A percentile compares a stretch with the other conserved stretches of the same genome.
Evolutionary conservation across 192 early-diverging fungal genomes (phyloP).

Genomic region (Martensiomyces pterosporus): DNA sequence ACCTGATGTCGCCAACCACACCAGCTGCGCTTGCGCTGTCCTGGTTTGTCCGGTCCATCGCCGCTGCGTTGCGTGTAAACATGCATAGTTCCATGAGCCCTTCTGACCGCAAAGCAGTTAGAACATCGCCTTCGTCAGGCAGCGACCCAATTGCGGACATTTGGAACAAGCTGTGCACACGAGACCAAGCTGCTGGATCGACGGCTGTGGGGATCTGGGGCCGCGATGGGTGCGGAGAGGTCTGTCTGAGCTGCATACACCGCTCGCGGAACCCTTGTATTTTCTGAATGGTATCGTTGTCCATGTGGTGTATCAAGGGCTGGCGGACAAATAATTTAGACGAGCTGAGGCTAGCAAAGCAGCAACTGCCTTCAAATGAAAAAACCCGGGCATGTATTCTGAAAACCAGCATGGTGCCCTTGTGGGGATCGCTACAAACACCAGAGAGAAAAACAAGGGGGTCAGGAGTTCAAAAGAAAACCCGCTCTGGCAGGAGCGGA

Average conservation of each 20-base stretch:
- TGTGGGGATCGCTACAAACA: neutral
- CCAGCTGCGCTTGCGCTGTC: neutral
- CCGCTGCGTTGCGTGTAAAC: constrained; percentile 37
- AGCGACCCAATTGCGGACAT: neutral
- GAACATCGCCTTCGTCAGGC: neutral
- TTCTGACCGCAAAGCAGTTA: neutral
- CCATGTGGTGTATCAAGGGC: no score
- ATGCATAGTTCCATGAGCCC: constrained; percentile 22
- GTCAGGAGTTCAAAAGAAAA: no score
- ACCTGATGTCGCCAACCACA: constrained; percentile 5
- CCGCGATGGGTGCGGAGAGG: constrained; percentile 36
- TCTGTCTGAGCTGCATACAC: constrained; percentile 12
- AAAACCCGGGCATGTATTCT: no score
- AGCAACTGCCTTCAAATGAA: no score
- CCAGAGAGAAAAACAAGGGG: no score
- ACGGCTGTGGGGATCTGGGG: constrained; percentile 16
- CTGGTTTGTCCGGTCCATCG: constrained; percentile 32
- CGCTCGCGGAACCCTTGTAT: constrained; percentile 2
- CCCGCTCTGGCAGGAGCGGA: no score
- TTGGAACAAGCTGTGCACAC: constrained; percentile 13
- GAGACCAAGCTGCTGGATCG: constrained; percentile 2
- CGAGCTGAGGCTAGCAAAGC: no score
- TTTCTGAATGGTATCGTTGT: neutral
- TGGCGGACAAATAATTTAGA: no score
- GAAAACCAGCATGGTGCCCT: neutral